Evolutionary conservation across 768 basidiomycete species (phyloP).

Genomic region (Hydnomerulius pinastri): DNA sequence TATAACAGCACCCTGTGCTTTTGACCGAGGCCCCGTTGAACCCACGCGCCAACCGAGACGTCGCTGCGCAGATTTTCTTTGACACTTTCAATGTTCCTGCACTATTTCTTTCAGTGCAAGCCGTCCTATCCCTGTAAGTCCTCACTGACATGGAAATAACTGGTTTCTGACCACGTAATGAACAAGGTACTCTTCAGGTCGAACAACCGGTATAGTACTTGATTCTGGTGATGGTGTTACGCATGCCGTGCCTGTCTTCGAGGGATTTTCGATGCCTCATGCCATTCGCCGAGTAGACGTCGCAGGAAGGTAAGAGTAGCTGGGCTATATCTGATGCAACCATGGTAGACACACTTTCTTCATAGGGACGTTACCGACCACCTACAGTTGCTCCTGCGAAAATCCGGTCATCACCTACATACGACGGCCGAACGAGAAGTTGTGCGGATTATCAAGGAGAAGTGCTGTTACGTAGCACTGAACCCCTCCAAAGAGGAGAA

Average conservation of each 20-base stretch:
- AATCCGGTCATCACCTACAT: conserved; percentile 92
- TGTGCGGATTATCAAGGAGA: conserved; percentile 97
- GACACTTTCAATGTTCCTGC: conserved; percentile 99
- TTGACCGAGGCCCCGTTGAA: conserved; percentile 98
- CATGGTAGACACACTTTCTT: neutral
- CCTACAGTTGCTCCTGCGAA: conserved; percentile 89
- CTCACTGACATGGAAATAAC: neutral
- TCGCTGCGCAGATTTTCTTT: conserved; percentile 98
- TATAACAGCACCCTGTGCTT: conserved; percentile 86
- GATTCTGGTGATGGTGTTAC: conserved; percentile 99
- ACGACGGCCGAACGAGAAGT: conserved; percentile 98
- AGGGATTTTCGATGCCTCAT: conserved; percentile 99
- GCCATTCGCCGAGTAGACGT: conserved; percentile 96
- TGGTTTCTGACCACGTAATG: conserved; percentile 12
- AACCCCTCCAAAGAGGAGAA: conserved; percentile 97
- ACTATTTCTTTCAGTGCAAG: conserved; percentile 94
- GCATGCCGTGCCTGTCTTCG: conserved; percentile 97
- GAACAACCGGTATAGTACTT: conserved; percentile 98
- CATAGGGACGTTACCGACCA: conserved; percentile 94
- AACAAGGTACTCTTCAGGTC: conserved; percentile 91
- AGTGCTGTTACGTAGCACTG: conserved; percentile 92
- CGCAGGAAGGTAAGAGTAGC: conserved; percentile 74
- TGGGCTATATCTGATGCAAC: neutral
- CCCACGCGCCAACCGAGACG: conserved; percentile 93
- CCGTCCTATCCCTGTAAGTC: conserved; percentile 89